Evolutionary conservation across 805 yeast species (phyloP), one percentile per base, ranked within the genome.

Genomic region (Barnettozyma pratensis): DNA sequence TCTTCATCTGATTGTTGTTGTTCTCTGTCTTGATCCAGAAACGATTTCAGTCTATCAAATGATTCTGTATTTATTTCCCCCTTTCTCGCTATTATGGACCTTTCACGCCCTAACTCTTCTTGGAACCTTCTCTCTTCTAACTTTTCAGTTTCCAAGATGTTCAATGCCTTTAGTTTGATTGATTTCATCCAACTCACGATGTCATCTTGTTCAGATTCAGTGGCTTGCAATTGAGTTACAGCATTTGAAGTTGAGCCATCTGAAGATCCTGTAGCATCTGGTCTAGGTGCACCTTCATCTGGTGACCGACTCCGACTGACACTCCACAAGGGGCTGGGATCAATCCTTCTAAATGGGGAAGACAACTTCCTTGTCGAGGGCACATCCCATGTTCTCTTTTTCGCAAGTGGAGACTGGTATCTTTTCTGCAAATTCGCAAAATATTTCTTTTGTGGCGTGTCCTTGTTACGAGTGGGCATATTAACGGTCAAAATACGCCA

Each of bases 41-140:
- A 48, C 3, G 19, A 6, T 26, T 47, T 54, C 26, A 62, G 53
- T 50, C 60, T 48, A 46, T 56, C 59, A 54, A 60, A 50, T 19
- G 63, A 51, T 37, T 58, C 60, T 19, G 62, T 51, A 11, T 52
- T 43, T 19, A 46, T 49, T 34, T 54, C 54, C 40, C 55, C 48
- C 44, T 56, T 58, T 49, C 60, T 54, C 53, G 64, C 55, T 19
- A 54, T 35, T 6, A 47, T 46, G 25, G 46, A 37, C 28, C 46
- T 54, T 35, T 73, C 77, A 10, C 55, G 50, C 36, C 65, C 64
- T 9, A 74, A 44, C 32, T 65, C 62, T 10, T 65, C 64, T 39
- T 70, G 67, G 46, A 72, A 69, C 32, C 49, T 44, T 38, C 59
- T 58, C 47, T 74, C 77, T 38, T 73, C 71, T 19, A 54, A 52